phyloP scores from a whole-genome alignment of 1,284 basidiomycete genomes.

The Tylopilus orsonianus region DNA sequence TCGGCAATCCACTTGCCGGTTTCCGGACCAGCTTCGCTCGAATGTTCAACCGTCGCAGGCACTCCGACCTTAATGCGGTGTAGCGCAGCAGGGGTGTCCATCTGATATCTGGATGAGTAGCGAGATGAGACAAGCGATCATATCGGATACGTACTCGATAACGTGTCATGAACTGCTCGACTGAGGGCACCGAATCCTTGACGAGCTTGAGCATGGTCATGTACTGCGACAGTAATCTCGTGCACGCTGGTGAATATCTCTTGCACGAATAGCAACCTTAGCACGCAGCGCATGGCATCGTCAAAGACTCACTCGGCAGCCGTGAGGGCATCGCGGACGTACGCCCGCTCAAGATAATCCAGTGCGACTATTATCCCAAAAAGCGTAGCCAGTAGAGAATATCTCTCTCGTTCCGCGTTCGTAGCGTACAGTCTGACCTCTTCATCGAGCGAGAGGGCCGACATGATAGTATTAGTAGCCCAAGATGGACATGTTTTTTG shows the following conservation, averaged over 20 bases:
- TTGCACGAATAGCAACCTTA: constrained; percentile 32
- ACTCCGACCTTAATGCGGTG: constrained; percentile 92
- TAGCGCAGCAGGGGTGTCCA: constrained; percentile 92
- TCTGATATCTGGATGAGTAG: constrained; percentile 46
- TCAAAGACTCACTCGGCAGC: constrained; percentile 75
- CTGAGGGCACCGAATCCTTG: constrained; percentile 75
- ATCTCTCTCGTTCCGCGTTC: constrained; percentile 88
- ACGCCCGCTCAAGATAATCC: constrained; percentile 94
- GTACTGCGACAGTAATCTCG: constrained; percentile 89
- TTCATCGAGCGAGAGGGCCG: constrained; percentile 72
- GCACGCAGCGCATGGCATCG: not conserved
- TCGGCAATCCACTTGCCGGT: constrained; percentile 98
- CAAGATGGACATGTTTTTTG: not conserved
- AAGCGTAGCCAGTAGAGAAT: constrained; percentile 86
- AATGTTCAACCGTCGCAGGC: constrained; percentile 96
- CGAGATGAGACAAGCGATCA: not conserved
- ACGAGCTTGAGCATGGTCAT: constrained; percentile 96
- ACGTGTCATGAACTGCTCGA: constrained; percentile 89
- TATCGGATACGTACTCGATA: constrained; percentile 65
- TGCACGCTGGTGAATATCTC: constrained; percentile 97
- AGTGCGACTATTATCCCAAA: constrained; percentile 91
- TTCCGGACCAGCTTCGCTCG: constrained; percentile 77
- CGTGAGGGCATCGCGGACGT: constrained; percentile 89
- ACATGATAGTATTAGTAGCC: too few relatives aligned
- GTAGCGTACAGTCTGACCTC: constrained; percentile 88